phyloP scores from a whole-genome alignment of 768 basidiomycete genomes.

The Steccherinum ochraceum region DNA sequence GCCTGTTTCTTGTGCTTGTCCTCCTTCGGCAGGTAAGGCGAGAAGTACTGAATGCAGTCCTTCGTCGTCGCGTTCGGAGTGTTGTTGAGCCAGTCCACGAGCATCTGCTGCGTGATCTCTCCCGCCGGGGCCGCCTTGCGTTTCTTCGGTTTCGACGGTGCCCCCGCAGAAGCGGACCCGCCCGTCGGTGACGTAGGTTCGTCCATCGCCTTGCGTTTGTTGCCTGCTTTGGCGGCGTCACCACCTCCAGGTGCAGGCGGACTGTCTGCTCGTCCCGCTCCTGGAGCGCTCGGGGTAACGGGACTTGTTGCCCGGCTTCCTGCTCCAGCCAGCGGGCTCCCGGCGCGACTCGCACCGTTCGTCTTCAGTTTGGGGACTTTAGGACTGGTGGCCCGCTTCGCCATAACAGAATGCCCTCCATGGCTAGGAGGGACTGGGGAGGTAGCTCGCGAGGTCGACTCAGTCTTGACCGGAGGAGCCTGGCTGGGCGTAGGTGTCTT shows the following conservation, averaged over 20 bases:
- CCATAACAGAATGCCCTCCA: conserved; percentile 74
- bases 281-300: conserved; percentile 18
- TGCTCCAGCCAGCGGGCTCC: conserved; percentile 47
- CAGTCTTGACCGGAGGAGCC: conserved; percentile 16
- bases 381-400: conserved; percentile 81
- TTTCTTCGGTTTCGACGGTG: conserved; percentile 46
- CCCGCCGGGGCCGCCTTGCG: conserved; percentile 39
- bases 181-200: conserved; percentile 13
- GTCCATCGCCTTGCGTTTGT: conserved; percentile 58
- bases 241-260: conserved; percentile 20
- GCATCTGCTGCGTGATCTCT: conserved; percentile 56
- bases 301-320: conserved; percentile 50
- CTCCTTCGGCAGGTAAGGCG: conserved; percentile 62
- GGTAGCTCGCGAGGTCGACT: conserved; percentile 45
- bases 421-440: conserved; percentile 55
- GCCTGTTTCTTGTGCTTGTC: conserved; percentile 72
- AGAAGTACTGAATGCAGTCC: conserved; percentile 78
- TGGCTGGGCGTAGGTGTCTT: conserved; percentile 29
- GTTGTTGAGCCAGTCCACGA: conserved; percentile 71
- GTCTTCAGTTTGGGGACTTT: conserved; percentile 57
- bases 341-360: conserved; percentile 42
- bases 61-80: conserved; percentile 66
- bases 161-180: conserved; percentile 15
- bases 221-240: conserved; percentile 26
- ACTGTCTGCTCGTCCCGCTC: conserved; percentile 21